Evolutionary conservation across 140 eudicot species (phyloP), one percentile per base, ranked within the genome.

Genomic region (Cichorium intybus): DNA sequence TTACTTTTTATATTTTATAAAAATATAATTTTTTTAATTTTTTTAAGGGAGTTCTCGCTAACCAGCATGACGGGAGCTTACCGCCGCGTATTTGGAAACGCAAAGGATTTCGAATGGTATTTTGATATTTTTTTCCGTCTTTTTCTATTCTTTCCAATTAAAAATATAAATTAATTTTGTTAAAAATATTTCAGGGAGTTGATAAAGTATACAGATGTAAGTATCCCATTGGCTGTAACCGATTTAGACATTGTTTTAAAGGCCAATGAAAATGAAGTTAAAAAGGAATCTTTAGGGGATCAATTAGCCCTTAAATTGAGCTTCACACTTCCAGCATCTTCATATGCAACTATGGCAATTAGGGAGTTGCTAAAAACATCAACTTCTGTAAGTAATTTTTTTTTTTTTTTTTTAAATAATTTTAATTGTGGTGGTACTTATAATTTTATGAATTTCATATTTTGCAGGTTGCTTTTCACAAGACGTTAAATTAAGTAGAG

Each of bases 331-430:
- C 90, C 97, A 45, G 80, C 97, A 41, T 90, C 95, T 81, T 84
- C 86, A 68, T 90, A 90, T 80, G 97, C 97, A 67, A 90, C 97
- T 27, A 90, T 90, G 97, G 97, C 97, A 23, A 82, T 90, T 29
- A 73, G 97, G 82, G 97, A 90, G 84, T 83, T 90, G 75, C 90
- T 90, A 56, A 90, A 90, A 78, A 87, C 94, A 29, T 90, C 97
- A 35, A 87, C 97, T 33, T 87, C 97, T 56, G 97, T 90, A 84
- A 37, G 97, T 76, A 16, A 56, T 31, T 5, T 37, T 41, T 35
- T 22, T 50, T 22, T 12, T 17, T 56, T 5, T 27, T 34, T 34
- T 10, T 20, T 26, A 7, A 15, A 18, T 49, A 8, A 15, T 55
- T 9, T 23, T 4, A 24, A 41, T 35, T 69, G 33, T 21, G 17